A percentile compares a stretch with the other conserved stretches of the same genome.
phyloP scores from a whole-genome alignment of 1,284 basidiomycete genomes.

The Cryptococcus hybrid region DNA sequence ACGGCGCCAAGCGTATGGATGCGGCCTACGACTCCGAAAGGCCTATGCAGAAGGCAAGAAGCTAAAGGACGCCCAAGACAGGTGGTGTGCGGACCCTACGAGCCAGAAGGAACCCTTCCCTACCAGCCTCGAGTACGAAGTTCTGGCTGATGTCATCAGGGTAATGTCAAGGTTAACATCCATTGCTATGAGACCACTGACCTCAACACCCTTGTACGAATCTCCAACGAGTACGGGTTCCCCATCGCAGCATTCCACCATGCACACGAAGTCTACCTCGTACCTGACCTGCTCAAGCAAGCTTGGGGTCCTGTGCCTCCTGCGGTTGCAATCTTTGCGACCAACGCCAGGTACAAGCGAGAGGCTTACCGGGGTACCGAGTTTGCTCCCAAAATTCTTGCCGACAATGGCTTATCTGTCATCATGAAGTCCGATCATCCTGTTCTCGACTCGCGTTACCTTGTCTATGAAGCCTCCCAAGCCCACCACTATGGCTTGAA shows the following conservation, averaged over 20 bases:
- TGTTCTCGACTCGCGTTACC: constrained; percentile 69
- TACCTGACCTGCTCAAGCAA: constrained; percentile 71
- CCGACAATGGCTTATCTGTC: constrained; percentile 69
- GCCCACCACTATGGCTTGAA: constrained; percentile 67
- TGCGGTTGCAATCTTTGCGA: constrained; percentile 72
- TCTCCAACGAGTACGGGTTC: constrained; percentile 71
- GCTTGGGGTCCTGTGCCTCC: constrained; percentile 64
- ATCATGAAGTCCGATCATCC: constrained; percentile 67
- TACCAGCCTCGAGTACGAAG: constrained; percentile 76
- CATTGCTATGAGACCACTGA: constrained; percentile 80
- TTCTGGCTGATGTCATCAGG: constrained; percentile 80
- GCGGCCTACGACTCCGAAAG: constrained; percentile 58
- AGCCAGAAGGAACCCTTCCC: constrained; percentile 60
- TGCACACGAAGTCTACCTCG: constrained; percentile 80
- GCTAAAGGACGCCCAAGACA: constrained; percentile 67
- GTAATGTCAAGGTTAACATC: constrained; percentile 64
- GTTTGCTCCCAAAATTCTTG: constrained; percentile 75
- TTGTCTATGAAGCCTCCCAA: constrained; percentile 83
- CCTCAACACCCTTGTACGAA: constrained; percentile 60
- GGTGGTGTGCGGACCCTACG: constrained; percentile 62
- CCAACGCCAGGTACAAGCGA: constrained; percentile 48
- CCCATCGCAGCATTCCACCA: constrained; percentile 81
- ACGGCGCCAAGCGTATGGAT: constrained; percentile 56
- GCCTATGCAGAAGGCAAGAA: constrained; percentile 70
- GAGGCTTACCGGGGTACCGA: constrained; percentile 70